Percentiles rank a stretch among this genome's conserved stretches.
Evolutionary conservation across 2,329 filamentous ascomycete genomes (phyloP).

Genomic region (Ampelomyces quisqualis): DNA sequence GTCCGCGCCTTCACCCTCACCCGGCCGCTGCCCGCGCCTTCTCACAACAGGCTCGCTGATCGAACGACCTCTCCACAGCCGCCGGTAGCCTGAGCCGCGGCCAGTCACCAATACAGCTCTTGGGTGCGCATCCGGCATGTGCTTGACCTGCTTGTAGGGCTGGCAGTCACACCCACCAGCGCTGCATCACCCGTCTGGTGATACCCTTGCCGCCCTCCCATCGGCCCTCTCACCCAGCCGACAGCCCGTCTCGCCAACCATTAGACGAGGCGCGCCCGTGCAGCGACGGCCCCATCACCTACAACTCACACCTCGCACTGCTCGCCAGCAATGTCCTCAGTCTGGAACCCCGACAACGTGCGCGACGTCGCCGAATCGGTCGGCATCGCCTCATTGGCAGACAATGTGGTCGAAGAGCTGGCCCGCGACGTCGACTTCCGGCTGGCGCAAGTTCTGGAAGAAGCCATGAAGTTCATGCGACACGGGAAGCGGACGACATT

Average conservation of each 20-base stretch:
- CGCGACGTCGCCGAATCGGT: conserved; percentile 95
- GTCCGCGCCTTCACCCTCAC: conserved; percentile 1
- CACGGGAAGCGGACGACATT: conserved; percentile 82
- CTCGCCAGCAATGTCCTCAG: conserved; percentile 48
- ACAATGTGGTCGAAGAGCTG: conserved; percentile 83
- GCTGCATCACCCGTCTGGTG: conserved; percentile 31
- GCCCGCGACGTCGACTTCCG: conserved; percentile 95
- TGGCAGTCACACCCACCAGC: conserved; percentile 30
- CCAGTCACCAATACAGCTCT: not conserved
- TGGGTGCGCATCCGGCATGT: conserved; percentile 33
- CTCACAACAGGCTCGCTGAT: not conserved
- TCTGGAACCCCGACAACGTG: conserved; percentile 97
- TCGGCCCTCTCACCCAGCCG: conserved; percentile 12
- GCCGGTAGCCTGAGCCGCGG: not conserved
- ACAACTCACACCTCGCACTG: conserved; percentile 9
- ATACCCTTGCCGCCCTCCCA: conserved; percentile 26
- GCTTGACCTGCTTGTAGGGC: conserved; percentile 33
- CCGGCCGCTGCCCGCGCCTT: not conserved
- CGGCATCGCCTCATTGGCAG: conserved; percentile 75
- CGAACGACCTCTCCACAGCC: not conserved
- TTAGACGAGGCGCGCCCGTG: conserved; percentile 10
- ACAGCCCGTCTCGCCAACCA: conserved; percentile 11
- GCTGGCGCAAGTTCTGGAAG: conserved; percentile 87
- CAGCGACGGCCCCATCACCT: conserved; percentile 12
- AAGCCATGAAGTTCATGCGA: conserved; percentile 95